Percentiles rank a stretch among this genome's conserved stretches.
Evolutionary conservation across 1,284 basidiomycete genomes (phyloP).

Genomic region (Macrocybe sp.): DNA sequence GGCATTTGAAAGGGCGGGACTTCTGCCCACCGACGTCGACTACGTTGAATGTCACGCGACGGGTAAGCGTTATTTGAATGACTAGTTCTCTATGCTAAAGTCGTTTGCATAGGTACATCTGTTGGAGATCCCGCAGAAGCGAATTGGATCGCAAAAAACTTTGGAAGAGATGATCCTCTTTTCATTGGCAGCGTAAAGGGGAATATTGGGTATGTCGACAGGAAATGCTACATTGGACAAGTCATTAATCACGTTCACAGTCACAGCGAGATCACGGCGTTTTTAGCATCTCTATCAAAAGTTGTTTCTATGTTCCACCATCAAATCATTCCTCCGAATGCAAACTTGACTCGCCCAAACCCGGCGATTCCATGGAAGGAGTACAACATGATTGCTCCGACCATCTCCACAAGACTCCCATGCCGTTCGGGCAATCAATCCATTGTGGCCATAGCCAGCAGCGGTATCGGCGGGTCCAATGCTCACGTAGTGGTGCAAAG

Average conservation of each 20-base stretch:
- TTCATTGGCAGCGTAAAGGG: constrained; percentile 42
- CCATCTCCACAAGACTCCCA: constrained; percentile 8
- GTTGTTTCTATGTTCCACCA: constrained; percentile 33
- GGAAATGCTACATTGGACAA: neutral
- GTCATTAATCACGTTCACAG: constrained; percentile 16
- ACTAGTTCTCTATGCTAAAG: no score
- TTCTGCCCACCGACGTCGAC: constrained; percentile 33
- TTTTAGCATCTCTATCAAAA: constrained; percentile 36
- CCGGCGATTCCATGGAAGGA: constrained; percentile 34
- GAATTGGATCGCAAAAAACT: constrained; percentile 39
- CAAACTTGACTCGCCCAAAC: constrained; percentile 30
- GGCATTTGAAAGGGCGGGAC: constrained; percentile 22
- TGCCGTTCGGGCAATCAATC: constrained; percentile 17
- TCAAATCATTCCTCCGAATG: constrained; percentile 33
- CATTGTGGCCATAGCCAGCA: constrained; percentile 35
- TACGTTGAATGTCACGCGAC: constrained; percentile 47
- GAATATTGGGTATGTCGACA: constrained; percentile 35
- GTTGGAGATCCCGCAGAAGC: constrained; percentile 46
- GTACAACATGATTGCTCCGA: constrained; percentile 16
- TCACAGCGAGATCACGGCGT: constrained; percentile 36
- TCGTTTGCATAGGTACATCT: no score
- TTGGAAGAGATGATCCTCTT: constrained; percentile 25
- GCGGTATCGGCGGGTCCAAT: constrained; percentile 40
- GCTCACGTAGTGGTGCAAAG: constrained; percentile 34
- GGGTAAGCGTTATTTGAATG: constrained; percentile 19